Evolutionary conservation across 2,329 filamentous ascomycete species (phyloP).

Genomic region (Monilinia laxa): DNA sequence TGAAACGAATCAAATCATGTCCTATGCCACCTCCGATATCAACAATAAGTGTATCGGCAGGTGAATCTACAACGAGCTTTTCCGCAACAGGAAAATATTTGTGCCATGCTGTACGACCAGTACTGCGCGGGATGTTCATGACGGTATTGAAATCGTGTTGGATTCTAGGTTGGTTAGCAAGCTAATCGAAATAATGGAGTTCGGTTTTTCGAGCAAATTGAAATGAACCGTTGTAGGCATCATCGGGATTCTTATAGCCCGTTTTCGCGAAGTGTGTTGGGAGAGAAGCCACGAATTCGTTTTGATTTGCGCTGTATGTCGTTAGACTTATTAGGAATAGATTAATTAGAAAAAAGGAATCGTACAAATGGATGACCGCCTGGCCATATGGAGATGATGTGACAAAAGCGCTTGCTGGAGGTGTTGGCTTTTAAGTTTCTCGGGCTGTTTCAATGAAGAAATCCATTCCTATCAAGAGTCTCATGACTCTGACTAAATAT

Average conservation of each 20-base stretch:
- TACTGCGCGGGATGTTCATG: conserved; percentile 23
- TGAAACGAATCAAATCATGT: conserved; percentile 15
- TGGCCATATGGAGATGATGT: conserved; percentile 15
- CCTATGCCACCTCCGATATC: conserved; percentile 24
- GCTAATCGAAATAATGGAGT: conserved; percentile 27
- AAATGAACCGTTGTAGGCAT: conserved; percentile 28
- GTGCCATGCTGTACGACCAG: conserved; percentile 18
- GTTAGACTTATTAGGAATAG: not conserved
- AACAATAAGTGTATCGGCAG: conserved; percentile 20
- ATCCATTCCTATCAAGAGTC: conserved; percentile 23
- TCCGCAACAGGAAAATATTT: conserved; percentile 22
- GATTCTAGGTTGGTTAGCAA: conserved; percentile 23
- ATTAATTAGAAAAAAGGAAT: not conserved
- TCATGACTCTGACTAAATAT: conserved; percentile 24
- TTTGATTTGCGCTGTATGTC: conserved; percentile 20
- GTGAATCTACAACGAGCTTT: conserved; percentile 14
- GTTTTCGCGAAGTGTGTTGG: conserved; percentile 24
- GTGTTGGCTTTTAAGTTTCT: conserved; percentile 21
- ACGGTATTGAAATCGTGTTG: conserved; percentile 28
- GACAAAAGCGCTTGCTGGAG: conserved; percentile 16
- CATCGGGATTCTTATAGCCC: conserved; percentile 22
- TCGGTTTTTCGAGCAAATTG: conserved; percentile 25
- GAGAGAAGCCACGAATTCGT: conserved; percentile 20
- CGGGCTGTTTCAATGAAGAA: conserved; percentile 21
- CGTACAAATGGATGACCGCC: not conserved